Base-by-base conservation (phyloP, 495 filamentous ascomycete genomes). In the Chaetomium tenue region DNA sequence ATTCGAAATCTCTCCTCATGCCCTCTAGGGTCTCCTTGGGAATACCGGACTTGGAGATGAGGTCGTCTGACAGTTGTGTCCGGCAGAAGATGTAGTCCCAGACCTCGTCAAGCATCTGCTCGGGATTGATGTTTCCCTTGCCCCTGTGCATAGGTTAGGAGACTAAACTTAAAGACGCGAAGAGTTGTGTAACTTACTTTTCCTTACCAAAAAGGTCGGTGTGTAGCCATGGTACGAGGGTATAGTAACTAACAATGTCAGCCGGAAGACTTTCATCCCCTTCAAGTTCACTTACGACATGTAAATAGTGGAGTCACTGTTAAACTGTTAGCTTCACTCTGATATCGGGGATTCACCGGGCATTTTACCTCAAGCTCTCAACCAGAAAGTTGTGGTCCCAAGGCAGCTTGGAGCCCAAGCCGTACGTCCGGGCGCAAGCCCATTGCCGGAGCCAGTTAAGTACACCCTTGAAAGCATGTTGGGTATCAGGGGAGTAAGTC, bases 51-150 rank as follows among this genome's bases (percentile, higher is more conserved):
- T 86, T 81, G 57, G 63, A 28, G 53, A 77, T 48, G 58, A 90
- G 74, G 5, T 88, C 83, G 23, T 91, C 84, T 58, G 82, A 84
- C 26, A 90, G 76, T 63, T 91, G 87, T 15, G 77, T 68, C 28
- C 78, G 76, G 65, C 74, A 75, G 75, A 97, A 97, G 64, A 98
- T 75, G 72, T 94, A 97, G 77, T 98, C 93, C 93, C 93, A 98
- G 39, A 96, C 89, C 66, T 96, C 93, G 69, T 97, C 93, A 44
- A 82, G 91, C 91, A 98, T 94, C 76, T 98, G 91, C 15, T 92
- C 89, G 2, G 93, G 80, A 42, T 82, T 87, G 65, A 97, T 80
- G 62, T 86, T 79, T 25, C 77, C 77, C 33, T 82, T 73, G 58
- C 93, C 93, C 58, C 50, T 62, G 26, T 20, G 7, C 11, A 30